These are phyloP conservation scores for Fusarium chuoi DNA, from an alignment of 2,329 filamentous ascomycete genomes.

Conservation along the genomic window DNA sequence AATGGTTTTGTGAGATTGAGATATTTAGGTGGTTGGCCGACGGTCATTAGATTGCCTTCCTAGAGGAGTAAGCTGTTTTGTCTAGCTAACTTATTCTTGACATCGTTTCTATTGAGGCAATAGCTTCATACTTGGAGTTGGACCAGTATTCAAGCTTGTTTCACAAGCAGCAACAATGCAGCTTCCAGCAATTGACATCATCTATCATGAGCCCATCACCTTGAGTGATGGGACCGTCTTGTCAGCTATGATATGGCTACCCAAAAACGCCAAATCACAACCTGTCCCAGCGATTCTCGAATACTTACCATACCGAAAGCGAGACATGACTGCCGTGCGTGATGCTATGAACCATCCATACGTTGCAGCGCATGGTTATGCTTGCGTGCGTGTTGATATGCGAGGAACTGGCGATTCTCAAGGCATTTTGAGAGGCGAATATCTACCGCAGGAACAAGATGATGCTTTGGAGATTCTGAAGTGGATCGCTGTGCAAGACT, in stretches of 20 bases:
- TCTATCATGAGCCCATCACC: conserved; percentile 2
- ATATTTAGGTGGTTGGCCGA: neutral
- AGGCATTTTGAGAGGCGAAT: neutral
- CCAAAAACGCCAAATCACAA: neutral
- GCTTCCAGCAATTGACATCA: neutral
- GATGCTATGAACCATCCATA: conserved; percentile 12
- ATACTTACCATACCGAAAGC: neutral
- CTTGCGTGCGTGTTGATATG: neutral
- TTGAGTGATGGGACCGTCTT: neutral
- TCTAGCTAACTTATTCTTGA: no score
- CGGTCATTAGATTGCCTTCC: neutral
- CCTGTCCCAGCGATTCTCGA: conserved; percentile 9
- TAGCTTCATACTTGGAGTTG: no score
- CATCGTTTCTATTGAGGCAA: no score
- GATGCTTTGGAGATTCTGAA: neutral
- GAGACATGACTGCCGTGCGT: neutral
- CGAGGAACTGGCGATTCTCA: conserved; percentile 9
- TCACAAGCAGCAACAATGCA: neutral
- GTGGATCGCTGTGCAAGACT: neutral
- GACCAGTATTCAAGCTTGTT: no score
- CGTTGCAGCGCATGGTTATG: neutral
- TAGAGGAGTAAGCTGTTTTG: neutral
- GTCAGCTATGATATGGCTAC: conserved; percentile 5
- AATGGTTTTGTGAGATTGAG: neutral
- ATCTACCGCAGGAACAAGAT: neutral